Evolutionary conservation across 768 basidiomycete species (phyloP).

Genomic region (Goffeauzyma gilvescens): DNA sequence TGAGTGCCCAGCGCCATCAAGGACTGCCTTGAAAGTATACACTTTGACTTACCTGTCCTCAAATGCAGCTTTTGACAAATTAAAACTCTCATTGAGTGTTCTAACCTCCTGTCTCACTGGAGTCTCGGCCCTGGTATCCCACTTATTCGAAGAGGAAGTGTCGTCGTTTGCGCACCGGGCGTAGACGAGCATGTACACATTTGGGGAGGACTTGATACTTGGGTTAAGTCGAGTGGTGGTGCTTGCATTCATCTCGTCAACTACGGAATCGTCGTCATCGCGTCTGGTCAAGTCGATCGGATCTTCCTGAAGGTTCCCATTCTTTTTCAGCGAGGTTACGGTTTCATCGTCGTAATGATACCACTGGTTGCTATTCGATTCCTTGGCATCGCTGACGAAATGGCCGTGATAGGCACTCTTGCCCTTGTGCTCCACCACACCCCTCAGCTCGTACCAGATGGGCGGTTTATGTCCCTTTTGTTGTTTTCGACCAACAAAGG

Average conservation of each 20-base stretch:
- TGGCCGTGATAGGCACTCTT: slow-evolving; percentile 41
- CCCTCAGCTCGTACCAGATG: slow-evolving; percentile 57
- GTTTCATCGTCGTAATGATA: slow-evolving; percentile 87
- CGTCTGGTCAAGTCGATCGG: slow-evolving; percentile 35
- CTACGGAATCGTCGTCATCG: background rate
- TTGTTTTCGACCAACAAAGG: slow-evolving; percentile 36
- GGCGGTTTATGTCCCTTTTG: background rate
- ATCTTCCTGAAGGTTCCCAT: slow-evolving; percentile 30
- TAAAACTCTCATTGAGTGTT: no score
- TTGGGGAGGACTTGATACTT: slow-evolving; percentile 40
- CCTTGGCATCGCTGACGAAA: slow-evolving; percentile 24
- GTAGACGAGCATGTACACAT: slow-evolving; percentile 93
- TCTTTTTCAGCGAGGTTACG: slow-evolving; percentile 36
- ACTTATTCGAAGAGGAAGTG: no score
- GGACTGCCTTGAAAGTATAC: no score
- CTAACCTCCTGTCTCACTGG: no score
- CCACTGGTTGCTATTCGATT: slow-evolving; percentile 43
- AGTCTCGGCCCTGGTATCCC: no score
- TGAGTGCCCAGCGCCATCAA: no score
- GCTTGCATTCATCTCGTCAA: background rate
- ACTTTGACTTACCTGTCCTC: no score
- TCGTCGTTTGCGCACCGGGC: slow-evolving; percentile 34
- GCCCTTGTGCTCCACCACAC: slow-evolving; percentile 74
- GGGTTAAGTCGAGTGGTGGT: background rate
- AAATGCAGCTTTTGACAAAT: no score